Percentiles rank a stretch among this genome's conserved stretches.
These are phyloP conservation scores for Spizellomyces sp. DNA, from an alignment of 192 early-diverging fungal genomes.

Conservation along the genomic window DNA sequence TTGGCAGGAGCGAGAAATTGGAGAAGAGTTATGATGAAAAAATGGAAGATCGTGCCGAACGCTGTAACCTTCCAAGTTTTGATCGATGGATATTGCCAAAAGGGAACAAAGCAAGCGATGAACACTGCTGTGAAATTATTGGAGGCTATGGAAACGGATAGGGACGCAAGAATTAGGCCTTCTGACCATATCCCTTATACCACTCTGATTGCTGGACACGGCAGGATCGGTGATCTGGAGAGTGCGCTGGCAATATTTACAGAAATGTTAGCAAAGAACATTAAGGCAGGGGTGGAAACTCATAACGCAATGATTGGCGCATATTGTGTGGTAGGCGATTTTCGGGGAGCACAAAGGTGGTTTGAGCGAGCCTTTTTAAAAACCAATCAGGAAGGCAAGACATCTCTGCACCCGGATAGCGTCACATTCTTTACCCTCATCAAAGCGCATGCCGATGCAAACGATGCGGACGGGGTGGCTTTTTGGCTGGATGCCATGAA, in stretches of 20 bases:
- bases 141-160: too few species aligned
- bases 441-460: conserved; percentile 4
- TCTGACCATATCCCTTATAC: too few species aligned
- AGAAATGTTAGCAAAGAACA: too few species aligned
- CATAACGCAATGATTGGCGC: conserved; percentile 1
- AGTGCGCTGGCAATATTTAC: too few species aligned
- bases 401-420: not conserved
- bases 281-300: too few species aligned
- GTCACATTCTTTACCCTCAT: not conserved
- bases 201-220: too few species aligned
- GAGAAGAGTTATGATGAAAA: not conserved
- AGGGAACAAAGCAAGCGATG: conserved; percentile 1
- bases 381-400: not conserved
- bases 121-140: too few species aligned
- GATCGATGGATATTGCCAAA: not conserved
- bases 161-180: too few species aligned
- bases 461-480: not conserved
- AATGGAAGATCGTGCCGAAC: not conserved
- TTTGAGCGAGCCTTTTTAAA: conserved; percentile 3
- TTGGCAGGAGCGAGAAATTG: not conserved
- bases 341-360: not conserved
- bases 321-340: not conserved
- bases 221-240: too few species aligned
- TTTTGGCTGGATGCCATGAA: conserved; percentile 6
- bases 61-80: not conserved